These are phyloP conservation scores for Penicillium canescens DNA, from an alignment of 495 filamentous ascomycete species.

Conservation along the genomic window DNA sequence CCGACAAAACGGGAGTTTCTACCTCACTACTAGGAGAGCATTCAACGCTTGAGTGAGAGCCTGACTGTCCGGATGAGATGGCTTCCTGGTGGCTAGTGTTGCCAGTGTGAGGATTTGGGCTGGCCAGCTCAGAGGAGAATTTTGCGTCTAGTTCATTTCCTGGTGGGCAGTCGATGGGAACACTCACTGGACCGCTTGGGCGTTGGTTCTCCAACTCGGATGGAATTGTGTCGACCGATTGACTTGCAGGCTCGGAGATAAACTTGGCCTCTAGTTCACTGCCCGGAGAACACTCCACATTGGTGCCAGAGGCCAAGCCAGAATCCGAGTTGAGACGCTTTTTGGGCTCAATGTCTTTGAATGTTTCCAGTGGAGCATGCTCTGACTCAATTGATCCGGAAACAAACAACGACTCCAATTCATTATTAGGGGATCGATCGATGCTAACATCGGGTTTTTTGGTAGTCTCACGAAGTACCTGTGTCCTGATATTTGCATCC, in stretches of 20 bases:
- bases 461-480: neutral
- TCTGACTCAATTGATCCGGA: conserved; percentile 4
- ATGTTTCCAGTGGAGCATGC: neutral
- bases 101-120: neutral
- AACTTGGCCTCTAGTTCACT: conserved; percentile 20
- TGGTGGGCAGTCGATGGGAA: conserved; percentile 12
- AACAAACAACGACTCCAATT: conserved; percentile 9
- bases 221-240: neutral
- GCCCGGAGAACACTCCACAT: conserved; percentile 16
- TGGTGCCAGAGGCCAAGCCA: neutral
- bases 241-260: conserved; percentile 4
- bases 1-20: neutral
- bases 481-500: neutral
- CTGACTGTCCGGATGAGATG: no score
- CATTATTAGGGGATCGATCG: conserved; percentile 3
- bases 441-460: conserved; percentile 6
- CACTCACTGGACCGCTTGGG: neutral
- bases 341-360: neutral
- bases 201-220: neutral
- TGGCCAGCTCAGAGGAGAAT: neutral
- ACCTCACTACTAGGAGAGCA: neutral
- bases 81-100: neutral
- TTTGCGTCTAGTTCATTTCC: conserved; percentile 6
- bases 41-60: neutral
- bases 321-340: neutral